A percentile compares a stretch with the other conserved stretches of the same genome.
Conservation (phyloP, 2,329 filamentous ascomycete genomes). For the Claviceps cyperi region DNA sequence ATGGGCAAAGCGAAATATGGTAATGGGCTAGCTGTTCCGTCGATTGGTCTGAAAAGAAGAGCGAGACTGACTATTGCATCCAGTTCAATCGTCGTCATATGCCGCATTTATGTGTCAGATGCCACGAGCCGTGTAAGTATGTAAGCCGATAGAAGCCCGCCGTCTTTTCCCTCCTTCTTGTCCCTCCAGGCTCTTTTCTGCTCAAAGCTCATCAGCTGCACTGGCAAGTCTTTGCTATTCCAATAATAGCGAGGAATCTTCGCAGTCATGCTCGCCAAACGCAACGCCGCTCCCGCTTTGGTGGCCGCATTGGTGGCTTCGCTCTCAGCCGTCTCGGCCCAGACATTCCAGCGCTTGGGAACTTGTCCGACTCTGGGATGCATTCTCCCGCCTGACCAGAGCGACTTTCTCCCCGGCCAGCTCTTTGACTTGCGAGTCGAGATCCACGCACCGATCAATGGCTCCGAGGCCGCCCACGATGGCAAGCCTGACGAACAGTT, state of each 20-base stretch:
- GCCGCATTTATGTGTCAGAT: background rate
- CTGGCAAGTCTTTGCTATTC: background rate
- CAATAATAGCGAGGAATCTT: background rate
- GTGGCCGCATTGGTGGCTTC: constrained; percentile 20
- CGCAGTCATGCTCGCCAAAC: constrained; percentile 21
- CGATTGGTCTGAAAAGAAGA: background rate
- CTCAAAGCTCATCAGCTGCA: background rate
- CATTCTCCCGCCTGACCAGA: constrained; percentile 47
- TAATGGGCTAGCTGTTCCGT: background rate
- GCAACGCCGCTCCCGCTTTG: constrained; percentile 20
- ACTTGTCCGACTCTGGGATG: constrained; percentile 45
- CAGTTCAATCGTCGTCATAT: background rate
- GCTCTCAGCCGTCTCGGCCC: constrained; percentile 30
- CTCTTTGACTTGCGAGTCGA: constrained; percentile 75
- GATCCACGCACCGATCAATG: constrained; percentile 68
- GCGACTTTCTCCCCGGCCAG: constrained; percentile 73
- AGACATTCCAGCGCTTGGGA: constrained; percentile 46
- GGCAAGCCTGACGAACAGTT: constrained; percentile 60
- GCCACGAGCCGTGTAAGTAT: background rate
- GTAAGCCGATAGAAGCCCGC: background rate
- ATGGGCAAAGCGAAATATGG: background rate
- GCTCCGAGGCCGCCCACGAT: constrained; percentile 59
- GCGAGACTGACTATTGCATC: no score
- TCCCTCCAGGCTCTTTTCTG: background rate
- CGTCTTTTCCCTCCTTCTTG: background rate